Conservation (phyloP, 768 basidiomycete species). For the Thelephora ganbajun region DNA sequence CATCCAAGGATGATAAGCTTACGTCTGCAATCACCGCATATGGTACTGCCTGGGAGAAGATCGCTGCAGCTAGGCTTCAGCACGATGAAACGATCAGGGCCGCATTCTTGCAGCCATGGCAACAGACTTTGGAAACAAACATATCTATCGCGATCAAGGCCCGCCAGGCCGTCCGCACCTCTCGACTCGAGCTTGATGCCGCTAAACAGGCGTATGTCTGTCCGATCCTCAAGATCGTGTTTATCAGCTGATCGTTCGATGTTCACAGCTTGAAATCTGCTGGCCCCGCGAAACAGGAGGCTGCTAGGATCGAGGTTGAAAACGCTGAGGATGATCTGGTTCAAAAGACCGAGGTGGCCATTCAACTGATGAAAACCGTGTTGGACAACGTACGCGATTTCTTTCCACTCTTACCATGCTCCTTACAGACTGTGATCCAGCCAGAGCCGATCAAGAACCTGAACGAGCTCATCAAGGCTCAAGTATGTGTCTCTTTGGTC, state of each 20-base stretch:
- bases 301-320: slow-evolving; percentile 83
- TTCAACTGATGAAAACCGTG: slow-evolving; percentile 95
- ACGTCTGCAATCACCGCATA: slow-evolving; percentile 69
- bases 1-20: slow-evolving; percentile 47
- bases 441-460: slow-evolving; percentile 94
- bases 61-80: slow-evolving; percentile 60
- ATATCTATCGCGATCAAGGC: slow-evolving; percentile 91
- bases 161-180: slow-evolving; percentile 63
- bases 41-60: slow-evolving; percentile 73
- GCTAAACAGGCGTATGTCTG: slow-evolving; percentile 69
- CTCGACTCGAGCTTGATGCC: slow-evolving; percentile 79
- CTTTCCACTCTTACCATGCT: neutral
- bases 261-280: slow-evolving; percentile 62
- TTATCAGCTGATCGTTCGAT: neutral
- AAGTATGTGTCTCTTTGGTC: slow-evolving; percentile 25
- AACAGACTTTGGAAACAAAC: slow-evolving; percentile 69
- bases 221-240: neutral
- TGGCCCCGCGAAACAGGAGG: slow-evolving; percentile 68
- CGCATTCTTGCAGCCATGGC: slow-evolving; percentile 73
- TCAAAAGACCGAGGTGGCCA: slow-evolving; percentile 95
- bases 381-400: slow-evolving; percentile 72
- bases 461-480: slow-evolving; percentile 84
- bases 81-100: slow-evolving; percentile 64
- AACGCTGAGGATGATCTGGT: slow-evolving; percentile 94
- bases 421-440: slow-evolving; percentile 23